These are phyloP conservation scores for Sarocladium oryzae DNA, from an alignment of 2,329 filamentous ascomycete species.

Conservation along the genomic window DNA sequence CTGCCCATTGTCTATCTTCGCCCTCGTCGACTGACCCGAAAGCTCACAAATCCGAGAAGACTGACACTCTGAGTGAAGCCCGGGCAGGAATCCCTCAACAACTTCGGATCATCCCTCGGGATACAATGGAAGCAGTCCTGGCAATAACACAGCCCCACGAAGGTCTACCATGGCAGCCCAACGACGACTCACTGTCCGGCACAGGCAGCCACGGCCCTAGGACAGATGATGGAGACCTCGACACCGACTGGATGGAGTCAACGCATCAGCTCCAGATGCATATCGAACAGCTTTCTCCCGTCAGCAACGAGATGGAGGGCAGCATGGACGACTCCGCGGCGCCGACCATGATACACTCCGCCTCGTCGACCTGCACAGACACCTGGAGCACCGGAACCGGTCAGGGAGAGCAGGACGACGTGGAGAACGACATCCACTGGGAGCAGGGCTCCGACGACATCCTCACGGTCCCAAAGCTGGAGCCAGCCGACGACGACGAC, in stretches of 20 bases:
- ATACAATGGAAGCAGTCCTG: constrained; percentile 4
- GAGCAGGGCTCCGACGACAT: constrained; percentile 40
- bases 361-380: constrained; percentile 39
- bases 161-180: constrained; percentile 2
- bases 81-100: not conserved
- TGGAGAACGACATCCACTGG: constrained; percentile 38
- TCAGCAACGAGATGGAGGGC: constrained; percentile 44
- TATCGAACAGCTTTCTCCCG: constrained; percentile 45
- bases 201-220: not conserved
- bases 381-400: constrained; percentile 37
- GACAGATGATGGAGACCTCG: not conserved
- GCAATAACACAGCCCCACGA: not conserved
- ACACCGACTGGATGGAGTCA: constrained; percentile 13
- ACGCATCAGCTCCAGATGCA: constrained; percentile 23
- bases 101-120: not conserved
- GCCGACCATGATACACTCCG: constrained; percentile 38
- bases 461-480: constrained; percentile 46
- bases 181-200: not conserved
- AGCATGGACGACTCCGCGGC: constrained; percentile 31
- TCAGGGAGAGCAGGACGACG: constrained; percentile 25
- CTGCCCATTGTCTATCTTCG: not conserved
- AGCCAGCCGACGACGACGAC: constrained; percentile 47
- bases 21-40: not conserved
- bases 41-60: not conserved
- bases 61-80: not conserved